Base-by-base conservation (phyloP, 306 rosid species). In the Dicorynia guianensis region DNA sequence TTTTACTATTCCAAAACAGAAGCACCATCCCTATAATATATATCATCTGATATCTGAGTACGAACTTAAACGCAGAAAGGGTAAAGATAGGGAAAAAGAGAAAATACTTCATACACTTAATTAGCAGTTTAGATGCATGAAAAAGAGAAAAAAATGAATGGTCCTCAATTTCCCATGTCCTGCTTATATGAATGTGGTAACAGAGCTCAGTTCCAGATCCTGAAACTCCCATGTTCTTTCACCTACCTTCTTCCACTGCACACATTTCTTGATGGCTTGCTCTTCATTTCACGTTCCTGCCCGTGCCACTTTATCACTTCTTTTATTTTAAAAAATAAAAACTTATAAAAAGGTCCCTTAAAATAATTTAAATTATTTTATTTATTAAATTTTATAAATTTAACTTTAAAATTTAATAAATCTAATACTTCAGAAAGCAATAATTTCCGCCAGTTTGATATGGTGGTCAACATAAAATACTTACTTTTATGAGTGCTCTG, bases 151-250 rank as follows among this genome's bases (percentile, higher is more conserved):
- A 11, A 78, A 59, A 63, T 11, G 17, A n/a, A 47, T 36, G 67
- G 67, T 34, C 67, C 20, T 61, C 67, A 36, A 61, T 35, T 38
- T 61, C 67, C 67, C 7, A 36, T 9, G 67, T 61, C 20, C 67
- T 14, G 46, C 15, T 36, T 36, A 61, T 38, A 61, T 60, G 65
- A 60, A 60, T 36, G 63, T 58, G 47, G 67, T 61, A 61, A 17
- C 25, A 36, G 67, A 61, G 67, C 66, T 34, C 66, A n/a, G 25
- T 60, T 36, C 47, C 25, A 19, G 36, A 61, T 34, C 25, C 67
- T 61, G 25, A 58, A 58, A 58, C 63, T 79, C 85, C 78, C 83
- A 82, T 87, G 85, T 73, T 84, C 88, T 70, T 78, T 69, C 77
- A 44, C 78, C 66, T 59, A 87, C 83, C 78, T 68, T 55, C 25